Evolutionary conservation across 2,329 filamentous ascomycete genomes (phyloP), one percentile per base, ranked within the genome.

Genomic region (Sphaerostilbella broomeana): DNA sequence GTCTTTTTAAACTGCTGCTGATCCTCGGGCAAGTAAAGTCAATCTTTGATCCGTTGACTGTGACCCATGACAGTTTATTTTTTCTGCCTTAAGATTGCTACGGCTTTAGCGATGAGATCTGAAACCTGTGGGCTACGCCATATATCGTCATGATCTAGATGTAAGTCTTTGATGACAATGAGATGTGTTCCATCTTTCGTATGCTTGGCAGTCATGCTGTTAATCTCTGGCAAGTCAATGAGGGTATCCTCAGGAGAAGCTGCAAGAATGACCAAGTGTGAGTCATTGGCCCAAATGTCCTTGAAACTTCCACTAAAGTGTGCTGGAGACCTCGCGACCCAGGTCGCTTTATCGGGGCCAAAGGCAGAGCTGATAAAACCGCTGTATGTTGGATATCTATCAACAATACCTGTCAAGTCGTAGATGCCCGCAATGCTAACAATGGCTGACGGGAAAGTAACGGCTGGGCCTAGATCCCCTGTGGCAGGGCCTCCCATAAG

Each of bases 351-450:
- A 29, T 75, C 67, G 2, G 54, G 41, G 0, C 82, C 80, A 58
- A 86, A 86, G 2, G 81, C 80, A 5, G 63, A 68, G 3, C 58
- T 51, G 15, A 82, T 64, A 45, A 87, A 79, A 4, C 67, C 65
- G 5, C 60, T 54, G 54, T 86, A 87, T 5, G 62, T 64, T 13
- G 53, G 55, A 24, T 71, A 64, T 6, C 69, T 64, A 32, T 64
- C 57, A 18, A 69, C 62, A 15, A 86, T 58, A 0, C 68, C 68
- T 6, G 66, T 65, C 8, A 87, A 58, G 51, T 83, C 75, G 57
- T 85, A 86, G 16, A 87, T 75, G 1, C 83, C 82, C 40, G 74
- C 73, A 15, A 84, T 59, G 22, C 78, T 72, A 4, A 84, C 54
- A n/a, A 84, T 59, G 4, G 70, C 73, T 3, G 61, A 52, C 0